Evolutionary conservation across 2,329 filamentous ascomycete genomes (phyloP), one percentile per base, ranked within the genome.

Genomic region (Colletotrichum lini): DNA sequence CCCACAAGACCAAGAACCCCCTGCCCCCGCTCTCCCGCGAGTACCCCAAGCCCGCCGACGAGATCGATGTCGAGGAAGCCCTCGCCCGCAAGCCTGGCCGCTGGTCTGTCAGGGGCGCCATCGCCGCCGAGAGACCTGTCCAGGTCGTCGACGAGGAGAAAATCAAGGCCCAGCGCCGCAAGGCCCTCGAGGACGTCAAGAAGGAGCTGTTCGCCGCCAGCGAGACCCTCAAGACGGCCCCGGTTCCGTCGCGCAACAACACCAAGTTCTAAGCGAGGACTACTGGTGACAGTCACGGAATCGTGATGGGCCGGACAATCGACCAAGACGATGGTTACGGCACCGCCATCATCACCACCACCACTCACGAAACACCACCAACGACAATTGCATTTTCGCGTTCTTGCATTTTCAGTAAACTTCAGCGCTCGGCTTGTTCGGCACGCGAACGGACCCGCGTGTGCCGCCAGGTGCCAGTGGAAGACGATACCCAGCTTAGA

Each of bases 121-220:
- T 82, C 23, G 76, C 78, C 35, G 80, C 77, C 62, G 78, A 81
- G 64, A 76, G 77, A 73, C 70, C 78, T 57, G 54, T 69, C 58
- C 58, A 72, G 72, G 75, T 77, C 38, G 70, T 76, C 65, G 79
- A 78, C 71, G 75, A 73, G 69, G 72, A 74, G 53, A 73, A 78
- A 47, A 76, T 79, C 69, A 77, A 79, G 56, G 82, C 82, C 56
- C 77, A 79, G 69, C 79, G 81, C 49, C 78, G 78, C 18, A 78
- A 77, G 70, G 82, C 84, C 56, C 80, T 88, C 49, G 85, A 86
- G 63, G 81, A 82, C 45, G 82, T 81, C 38, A 89, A 89, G 82
- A 79, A 77, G 70, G 81, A 86, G 44, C 79, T 89, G 18, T 81
- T 85, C 18, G 80, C 80, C 57, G 80, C 80, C 42, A 80, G 81